Base-by-base conservation (phyloP, 2,329 filamentous ascomycete genomes). In the Myriosclerotinia scirpicola region DNA sequence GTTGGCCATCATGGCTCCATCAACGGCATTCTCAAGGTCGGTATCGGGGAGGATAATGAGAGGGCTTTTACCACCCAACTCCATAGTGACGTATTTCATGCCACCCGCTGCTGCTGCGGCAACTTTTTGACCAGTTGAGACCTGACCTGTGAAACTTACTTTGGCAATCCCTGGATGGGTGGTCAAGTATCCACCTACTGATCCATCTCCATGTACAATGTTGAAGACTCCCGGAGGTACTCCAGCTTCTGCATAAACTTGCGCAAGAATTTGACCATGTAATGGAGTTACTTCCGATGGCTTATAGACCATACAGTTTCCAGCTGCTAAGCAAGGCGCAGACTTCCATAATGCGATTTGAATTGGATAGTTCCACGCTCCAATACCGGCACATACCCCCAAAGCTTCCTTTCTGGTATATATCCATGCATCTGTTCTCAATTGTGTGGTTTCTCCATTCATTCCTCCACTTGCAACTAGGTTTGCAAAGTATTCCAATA, bases 41-140 rank as follows among this genome's bases (percentile, higher is more conserved):
- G 90, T 90, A 74, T 96, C 92, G 0, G 91, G 90, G 0, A 96
- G 85, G 56, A 97, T 83, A 61, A 97, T 81, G 53, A 92, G 82
- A 0, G 92, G 91, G 68, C 89, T 92, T 80, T 96, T 96, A 60
- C 93, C 93, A 65, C 93, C 93, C 0, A 96, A 84, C 79, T 97
- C 93, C 90, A 96, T 93, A 26, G 93, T 96, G 59, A 95, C 89
- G 75, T 93, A 92, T 79, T 96, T 96, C 90, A 96, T 93, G 72
- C 85, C 86, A 42, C 85, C 86, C 1, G 90, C 89, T 3, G 92
- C 92, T 46, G 88, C 82, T 54, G 85, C 85, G 12, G 92, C 92
- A 12, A 97, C 92, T 76, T 92, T 94, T 78, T 86, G 85, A 17
- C 93, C 92, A 0, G 92, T 96, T 67, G 86, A 84, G 36, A 96